Evolutionary conservation across 2,329 filamentous ascomycete genomes (phyloP).

Genomic region (Diaporthe capsici): DNA sequence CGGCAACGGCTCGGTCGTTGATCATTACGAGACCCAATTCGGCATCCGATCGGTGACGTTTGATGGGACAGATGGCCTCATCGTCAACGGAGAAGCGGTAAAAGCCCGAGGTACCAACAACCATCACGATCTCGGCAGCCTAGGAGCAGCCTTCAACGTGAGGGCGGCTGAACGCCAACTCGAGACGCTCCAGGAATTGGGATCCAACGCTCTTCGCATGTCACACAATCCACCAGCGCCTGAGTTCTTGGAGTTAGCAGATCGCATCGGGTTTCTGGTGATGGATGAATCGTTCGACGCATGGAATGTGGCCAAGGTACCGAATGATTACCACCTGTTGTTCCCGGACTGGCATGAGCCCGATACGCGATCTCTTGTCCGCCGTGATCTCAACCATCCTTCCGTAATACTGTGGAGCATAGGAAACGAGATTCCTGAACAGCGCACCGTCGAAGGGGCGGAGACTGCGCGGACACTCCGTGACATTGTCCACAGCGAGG

Average conservation of each 20-base stretch:
- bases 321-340: constrained; percentile 65
- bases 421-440: constrained; percentile 68
- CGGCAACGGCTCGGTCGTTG: constrained; percentile 47
- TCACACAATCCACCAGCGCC: constrained; percentile 68
- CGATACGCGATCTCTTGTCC: constrained; percentile 64
- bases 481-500: constrained; percentile 61
- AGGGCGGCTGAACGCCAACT: constrained; percentile 64
- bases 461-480: constrained; percentile 53
- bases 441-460: constrained; percentile 52
- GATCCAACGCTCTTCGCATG: constrained; percentile 63
- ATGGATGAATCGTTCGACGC: constrained; percentile 69
- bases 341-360: constrained; percentile 68
- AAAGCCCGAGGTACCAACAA: constrained; percentile 62
- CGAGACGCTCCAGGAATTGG: constrained; percentile 63
- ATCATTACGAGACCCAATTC: constrained; percentile 64
- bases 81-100: constrained; percentile 61
- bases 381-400: constrained; percentile 69
- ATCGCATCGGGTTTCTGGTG: constrained; percentile 64
- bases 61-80: constrained; percentile 54
- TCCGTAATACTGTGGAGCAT: constrained; percentile 67
- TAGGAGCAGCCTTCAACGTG: constrained; percentile 65
- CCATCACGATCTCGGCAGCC: constrained; percentile 65
- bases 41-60: constrained; percentile 62
- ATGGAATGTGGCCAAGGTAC: constrained; percentile 61
- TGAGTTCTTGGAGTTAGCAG: constrained; percentile 63